These are phyloP conservation scores for Cunninghamia lanceolata DNA, from an alignment of 75 land plant genomes.

Conservation along the genomic window DNA sequence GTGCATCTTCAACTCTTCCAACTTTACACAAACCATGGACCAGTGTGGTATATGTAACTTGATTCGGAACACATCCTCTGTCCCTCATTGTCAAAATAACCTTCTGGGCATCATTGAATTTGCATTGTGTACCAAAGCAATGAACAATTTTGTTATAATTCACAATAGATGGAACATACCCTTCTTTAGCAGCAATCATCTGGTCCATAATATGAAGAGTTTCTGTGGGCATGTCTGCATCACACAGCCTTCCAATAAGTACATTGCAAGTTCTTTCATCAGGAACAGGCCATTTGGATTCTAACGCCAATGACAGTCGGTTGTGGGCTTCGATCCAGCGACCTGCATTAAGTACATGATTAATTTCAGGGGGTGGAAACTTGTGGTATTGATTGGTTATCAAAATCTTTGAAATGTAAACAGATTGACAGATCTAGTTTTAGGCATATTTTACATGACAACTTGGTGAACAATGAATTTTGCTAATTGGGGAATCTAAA, in stretches of 20 bases:
- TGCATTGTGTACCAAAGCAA: conserved; percentile 17
- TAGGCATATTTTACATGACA: background rate
- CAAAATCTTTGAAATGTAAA: background rate
- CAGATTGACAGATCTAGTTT: no score
- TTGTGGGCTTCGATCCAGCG: conserved; percentile 54
- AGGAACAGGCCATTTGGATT: conserved; percentile 20
- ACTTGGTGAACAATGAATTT: background rate
- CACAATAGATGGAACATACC: conserved; percentile 38
- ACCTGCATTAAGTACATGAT: conserved; percentile 6
- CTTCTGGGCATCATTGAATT: conserved; percentile 17
- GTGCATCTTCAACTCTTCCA: conserved; percentile 37
- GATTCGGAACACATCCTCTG: conserved; percentile 39
- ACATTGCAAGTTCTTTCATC: conserved; percentile 56
- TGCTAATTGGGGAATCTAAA: background rate
- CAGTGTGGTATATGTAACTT: conserved; percentile 58
- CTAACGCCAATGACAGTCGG: conserved; percentile 27
- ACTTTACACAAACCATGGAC: conserved; percentile 37
- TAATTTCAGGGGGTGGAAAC: background rate
- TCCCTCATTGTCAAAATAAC: conserved; percentile 31
- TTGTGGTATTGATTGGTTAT: background rate
- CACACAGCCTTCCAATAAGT: conserved; percentile 41
- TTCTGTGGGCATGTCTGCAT: conserved; percentile 19
- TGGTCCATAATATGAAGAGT: conserved; percentile 25
- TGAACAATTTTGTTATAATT: conserved; percentile 55
- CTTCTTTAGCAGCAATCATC: conserved; percentile 26